These are phyloP conservation scores for Penicillium subrubescens DNA, from an alignment of 495 filamentous ascomycete species.

Conservation along the genomic window DNA sequence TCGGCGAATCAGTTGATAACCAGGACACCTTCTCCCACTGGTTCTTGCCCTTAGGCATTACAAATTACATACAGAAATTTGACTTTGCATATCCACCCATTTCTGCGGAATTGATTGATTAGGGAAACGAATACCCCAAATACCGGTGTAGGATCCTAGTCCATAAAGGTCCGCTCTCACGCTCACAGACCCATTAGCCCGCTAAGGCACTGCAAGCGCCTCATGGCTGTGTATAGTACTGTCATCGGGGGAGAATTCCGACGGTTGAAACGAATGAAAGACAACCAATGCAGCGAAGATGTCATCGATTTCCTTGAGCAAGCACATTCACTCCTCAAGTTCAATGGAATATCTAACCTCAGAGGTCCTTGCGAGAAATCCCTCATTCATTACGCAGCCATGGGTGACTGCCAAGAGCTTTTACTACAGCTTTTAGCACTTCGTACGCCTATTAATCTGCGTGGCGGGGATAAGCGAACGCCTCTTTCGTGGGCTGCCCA, in stretches of 20 bases:
- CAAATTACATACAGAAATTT: too few species aligned
- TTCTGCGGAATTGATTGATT: too few species aligned
- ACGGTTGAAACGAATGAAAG: neutral
- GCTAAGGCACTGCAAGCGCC: neutral
- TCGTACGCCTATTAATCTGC: neutral
- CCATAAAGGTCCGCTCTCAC: too few species aligned
- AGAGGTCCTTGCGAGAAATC: neutral
- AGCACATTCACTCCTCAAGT: neutral
- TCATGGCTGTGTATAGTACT: neutral
- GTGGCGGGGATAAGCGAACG: slow-evolving; percentile 10
- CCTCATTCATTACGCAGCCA: neutral
- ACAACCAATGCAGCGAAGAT: neutral
- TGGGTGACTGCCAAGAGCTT: neutral
- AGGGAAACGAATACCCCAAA: too few species aligned
- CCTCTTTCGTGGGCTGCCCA: slow-evolving; percentile 14
- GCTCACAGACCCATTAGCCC: too few species aligned
- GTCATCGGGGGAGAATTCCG: neutral
- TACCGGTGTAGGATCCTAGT: too few species aligned
- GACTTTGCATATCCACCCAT: too few species aligned
- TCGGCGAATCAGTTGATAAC: too few species aligned
- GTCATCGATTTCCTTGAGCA: neutral
- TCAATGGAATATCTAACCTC: neutral
- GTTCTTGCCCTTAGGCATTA: too few species aligned
- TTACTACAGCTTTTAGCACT: neutral
- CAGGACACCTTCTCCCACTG: too few species aligned